phyloP scores from a whole-genome alignment of 331 rosid genomes.

The Spiraea crenata region DNA sequence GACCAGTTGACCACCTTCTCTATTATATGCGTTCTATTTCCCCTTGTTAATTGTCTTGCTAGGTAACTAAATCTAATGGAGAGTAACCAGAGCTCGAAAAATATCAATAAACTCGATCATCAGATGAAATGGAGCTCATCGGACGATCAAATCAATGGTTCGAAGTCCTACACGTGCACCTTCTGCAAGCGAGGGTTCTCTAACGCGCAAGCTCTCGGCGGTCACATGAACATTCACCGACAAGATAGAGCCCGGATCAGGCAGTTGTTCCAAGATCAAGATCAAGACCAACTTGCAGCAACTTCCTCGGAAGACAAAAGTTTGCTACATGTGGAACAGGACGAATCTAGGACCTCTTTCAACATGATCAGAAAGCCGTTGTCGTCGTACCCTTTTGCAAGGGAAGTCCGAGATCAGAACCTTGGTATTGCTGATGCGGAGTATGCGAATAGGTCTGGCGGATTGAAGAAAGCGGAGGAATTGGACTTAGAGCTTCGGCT shows the following conservation, averaged over 20 bases:
- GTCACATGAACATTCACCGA: constrained; percentile 82
- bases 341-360: constrained; percentile 2
- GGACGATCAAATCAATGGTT: constrained; percentile 35
- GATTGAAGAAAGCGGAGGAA: constrained; percentile 24
- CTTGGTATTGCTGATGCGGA: neutral
- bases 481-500: constrained; percentile 64
- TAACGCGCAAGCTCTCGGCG: constrained; percentile 83
- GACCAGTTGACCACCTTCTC: neutral
- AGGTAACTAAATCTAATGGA: constrained; percentile 21
- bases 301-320: constrained; percentile 22
- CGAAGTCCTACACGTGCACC: constrained; percentile 47
- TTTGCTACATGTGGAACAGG: constrained; percentile 11
- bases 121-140: constrained; percentile 35
- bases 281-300: neutral
- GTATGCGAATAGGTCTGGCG: too few relatives aligned
- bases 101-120: constrained; percentile 29
- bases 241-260: constrained; percentile 63
- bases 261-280: constrained; percentile 46
- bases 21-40: neutral
- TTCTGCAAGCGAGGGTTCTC: constrained; percentile 71
- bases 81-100: constrained; percentile 15
- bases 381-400: too few relatives aligned
- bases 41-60: neutral
- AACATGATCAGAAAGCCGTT: neutral
- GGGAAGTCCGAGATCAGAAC: neutral